phyloP scores from a whole-genome alignment of 768 basidiomycete genomes.

The Trametes cinnabarina region DNA sequence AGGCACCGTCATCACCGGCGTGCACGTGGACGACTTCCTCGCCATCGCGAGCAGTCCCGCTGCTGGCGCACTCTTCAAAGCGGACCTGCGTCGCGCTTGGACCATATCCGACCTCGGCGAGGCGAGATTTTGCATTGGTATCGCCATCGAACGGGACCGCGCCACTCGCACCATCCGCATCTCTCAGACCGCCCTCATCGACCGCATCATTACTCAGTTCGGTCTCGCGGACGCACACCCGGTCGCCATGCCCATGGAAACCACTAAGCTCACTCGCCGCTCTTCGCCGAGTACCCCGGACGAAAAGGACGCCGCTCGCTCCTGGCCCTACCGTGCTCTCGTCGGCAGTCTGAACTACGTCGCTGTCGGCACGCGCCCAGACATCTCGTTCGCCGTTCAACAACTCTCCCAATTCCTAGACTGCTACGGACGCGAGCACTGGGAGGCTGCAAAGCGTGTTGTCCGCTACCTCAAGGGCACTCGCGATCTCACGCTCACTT shows the following conservation, averaged over 20 bases:
- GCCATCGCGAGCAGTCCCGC: constrained; percentile 23
- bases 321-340: constrained; percentile 29
- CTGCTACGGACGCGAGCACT: constrained; percentile 19
- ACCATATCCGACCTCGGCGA: constrained; percentile 36
- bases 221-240: constrained; percentile 9
- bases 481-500: neutral
- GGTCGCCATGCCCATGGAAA: constrained; percentile 20
- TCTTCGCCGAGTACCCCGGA: neutral
- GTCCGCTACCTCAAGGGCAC: constrained; percentile 27
- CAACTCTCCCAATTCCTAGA: constrained; percentile 18
- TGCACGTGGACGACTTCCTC: constrained; percentile 25
- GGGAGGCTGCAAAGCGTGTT: constrained; percentile 26
- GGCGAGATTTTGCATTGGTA: constrained; percentile 34
- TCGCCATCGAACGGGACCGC: constrained; percentile 33
- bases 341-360: constrained; percentile 31
- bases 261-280: neutral
- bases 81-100: constrained; percentile 29
- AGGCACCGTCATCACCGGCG: constrained; percentile 16
- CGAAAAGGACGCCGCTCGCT: neutral
- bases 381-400: constrained; percentile 22
- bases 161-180: constrained; percentile 15
- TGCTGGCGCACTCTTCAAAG: constrained; percentile 29
- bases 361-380: constrained; percentile 16
- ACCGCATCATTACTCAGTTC: constrained; percentile 16
- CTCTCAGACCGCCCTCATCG: constrained; percentile 21